Percentiles rank a stretch among this genome's conserved stretches.
These are phyloP conservation scores for Chlamydomonas applanata DNA, from an alignment of 139 green algal species.

Conservation along the genomic window DNA sequence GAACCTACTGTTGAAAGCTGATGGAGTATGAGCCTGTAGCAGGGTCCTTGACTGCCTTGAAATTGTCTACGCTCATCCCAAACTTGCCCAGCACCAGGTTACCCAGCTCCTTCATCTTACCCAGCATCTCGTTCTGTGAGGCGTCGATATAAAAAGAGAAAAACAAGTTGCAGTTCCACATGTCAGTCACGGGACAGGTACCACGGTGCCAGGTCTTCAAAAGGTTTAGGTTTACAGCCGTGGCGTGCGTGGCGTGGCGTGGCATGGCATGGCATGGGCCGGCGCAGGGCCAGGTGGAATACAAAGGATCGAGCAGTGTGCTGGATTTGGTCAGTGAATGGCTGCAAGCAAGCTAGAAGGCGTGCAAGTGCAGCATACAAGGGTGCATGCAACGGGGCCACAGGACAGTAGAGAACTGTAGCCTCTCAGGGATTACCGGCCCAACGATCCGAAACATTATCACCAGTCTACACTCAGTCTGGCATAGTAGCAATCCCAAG, in stretches of 20 bases:
- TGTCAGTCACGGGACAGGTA: too few relatives aligned
- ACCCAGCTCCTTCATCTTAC: constrained; percentile 96
- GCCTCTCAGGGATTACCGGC: background rate
- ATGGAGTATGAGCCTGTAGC: constrained; percentile 89
- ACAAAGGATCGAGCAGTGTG: too few relatives aligned
- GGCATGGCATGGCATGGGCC: background rate
- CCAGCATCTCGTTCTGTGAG: constrained; percentile 49
- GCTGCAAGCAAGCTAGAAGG: too few relatives aligned
- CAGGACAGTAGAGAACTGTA: too few relatives aligned
- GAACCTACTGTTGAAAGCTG: constrained; percentile 70
- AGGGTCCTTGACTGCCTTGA: constrained; percentile 95
- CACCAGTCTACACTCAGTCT: too few relatives aligned
- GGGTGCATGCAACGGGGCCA: too few relatives aligned
- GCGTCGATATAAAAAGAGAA: background rate
- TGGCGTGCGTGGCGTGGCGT: background rate
- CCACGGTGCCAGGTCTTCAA: too few relatives aligned
- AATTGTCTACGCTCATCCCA: constrained; percentile 94
- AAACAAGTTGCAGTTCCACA: background rate
- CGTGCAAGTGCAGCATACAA: too few relatives aligned
- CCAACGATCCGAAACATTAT: background rate
- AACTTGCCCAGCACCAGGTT: constrained; percentile 96
- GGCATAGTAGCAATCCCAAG: too few relatives aligned
- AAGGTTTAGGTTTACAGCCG: too few relatives aligned
- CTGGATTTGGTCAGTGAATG: too few relatives aligned
- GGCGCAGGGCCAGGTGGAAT: background rate